A percentile compares a stretch with the other conserved stretches of the same genome.
Conservation (phyloP, 2,329 filamentous ascomycete genomes). For the Cladosporium halotolerans region DNA sequence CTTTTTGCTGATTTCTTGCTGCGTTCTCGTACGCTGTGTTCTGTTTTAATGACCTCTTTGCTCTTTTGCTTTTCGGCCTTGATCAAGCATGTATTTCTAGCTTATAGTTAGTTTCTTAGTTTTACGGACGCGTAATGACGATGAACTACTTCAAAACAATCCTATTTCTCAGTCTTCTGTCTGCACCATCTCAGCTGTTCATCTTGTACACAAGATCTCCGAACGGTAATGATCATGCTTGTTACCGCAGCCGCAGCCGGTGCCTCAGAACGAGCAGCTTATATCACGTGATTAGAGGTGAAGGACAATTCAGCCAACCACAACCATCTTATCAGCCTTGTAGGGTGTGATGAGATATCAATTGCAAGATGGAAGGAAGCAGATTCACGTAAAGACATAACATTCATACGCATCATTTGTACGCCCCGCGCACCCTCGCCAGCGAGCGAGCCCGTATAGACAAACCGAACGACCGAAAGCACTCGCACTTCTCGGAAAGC, state of each 20-base stretch:
- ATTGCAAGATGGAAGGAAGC: no score
- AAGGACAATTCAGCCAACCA: not conserved
- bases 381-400: no score
- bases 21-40: not conserved
- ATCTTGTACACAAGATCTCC: not conserved
- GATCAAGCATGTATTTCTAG: not conserved
- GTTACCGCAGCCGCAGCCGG: no score
- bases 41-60: not conserved
- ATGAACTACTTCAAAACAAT: not conserved
- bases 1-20: not conserved
- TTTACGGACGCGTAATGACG: slow-evolving; percentile 11
- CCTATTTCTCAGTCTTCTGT: not conserved
- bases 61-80: not conserved
- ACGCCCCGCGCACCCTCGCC: no score
- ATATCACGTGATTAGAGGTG: not conserved
- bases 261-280: not conserved
- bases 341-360: no score
- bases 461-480: no score
- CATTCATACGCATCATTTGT: no score
- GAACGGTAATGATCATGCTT: not conserved
- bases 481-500: no score
- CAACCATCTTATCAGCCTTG: not conserved
- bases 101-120: slow-evolving; percentile 1
- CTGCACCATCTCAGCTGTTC: not conserved
- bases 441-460: no score